Percentiles rank a stretch among this genome's conserved stretches.
These are phyloP conservation scores for Phalaenopsis hybrid DNA, from an alignment of 116 monocot species.

Conservation along the genomic window DNA sequence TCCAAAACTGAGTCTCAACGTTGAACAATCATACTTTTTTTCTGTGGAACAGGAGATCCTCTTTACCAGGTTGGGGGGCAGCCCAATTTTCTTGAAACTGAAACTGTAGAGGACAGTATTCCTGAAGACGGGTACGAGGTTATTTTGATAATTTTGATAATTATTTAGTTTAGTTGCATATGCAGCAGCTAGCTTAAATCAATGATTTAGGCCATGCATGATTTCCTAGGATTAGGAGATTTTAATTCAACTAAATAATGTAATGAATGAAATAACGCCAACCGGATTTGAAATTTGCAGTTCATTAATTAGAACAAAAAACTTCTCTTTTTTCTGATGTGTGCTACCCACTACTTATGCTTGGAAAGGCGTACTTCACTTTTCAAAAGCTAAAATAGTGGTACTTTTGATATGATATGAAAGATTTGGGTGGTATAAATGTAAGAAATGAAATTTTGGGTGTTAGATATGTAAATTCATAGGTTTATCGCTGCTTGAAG, in stretches of 20 bases:
- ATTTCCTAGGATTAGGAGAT: not conserved
- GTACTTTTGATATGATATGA: too few species aligned
- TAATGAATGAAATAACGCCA: not conserved
- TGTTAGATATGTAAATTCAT: too few species aligned
- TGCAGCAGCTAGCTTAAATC: not conserved
- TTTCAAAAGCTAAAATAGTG: too few species aligned
- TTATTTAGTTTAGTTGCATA: not conserved
- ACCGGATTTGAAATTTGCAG: too few species aligned
- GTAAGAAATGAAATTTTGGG: too few species aligned
- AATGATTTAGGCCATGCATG: not conserved
- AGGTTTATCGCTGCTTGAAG: too few species aligned
- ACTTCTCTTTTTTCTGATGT: too few species aligned
- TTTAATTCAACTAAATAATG: not conserved
- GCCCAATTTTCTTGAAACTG: conserved; percentile 29
- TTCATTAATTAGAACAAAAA: too few species aligned
- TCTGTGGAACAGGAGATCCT: conserved; percentile 54
- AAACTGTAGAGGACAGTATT: conserved; percentile 26
- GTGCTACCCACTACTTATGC: too few species aligned
- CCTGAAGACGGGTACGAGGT: conserved; percentile 59
- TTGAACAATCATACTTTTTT: not conserved
- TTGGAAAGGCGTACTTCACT: too few species aligned
- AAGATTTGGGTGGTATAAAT: too few species aligned
- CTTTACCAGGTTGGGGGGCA: conserved; percentile 63
- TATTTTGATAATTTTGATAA: not conserved
- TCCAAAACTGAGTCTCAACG: not conserved